Evolutionary conservation across 2,329 filamentous ascomycete species (phyloP).

Genomic region (Pyricularia sp.): DNA sequence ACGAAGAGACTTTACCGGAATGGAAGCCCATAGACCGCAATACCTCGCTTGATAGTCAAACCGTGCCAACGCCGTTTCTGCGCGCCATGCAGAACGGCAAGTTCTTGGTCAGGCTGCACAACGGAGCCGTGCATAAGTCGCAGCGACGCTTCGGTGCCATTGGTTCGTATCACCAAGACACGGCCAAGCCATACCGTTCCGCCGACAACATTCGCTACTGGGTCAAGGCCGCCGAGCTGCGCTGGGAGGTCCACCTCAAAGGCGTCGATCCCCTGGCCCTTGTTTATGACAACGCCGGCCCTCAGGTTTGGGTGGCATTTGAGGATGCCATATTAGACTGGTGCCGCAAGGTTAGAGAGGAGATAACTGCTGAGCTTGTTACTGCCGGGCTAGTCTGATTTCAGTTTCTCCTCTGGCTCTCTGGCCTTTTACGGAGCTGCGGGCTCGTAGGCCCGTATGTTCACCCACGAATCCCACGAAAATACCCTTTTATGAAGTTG

Average conservation of each 20-base stretch:
- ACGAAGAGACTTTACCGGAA: conserved; percentile 39
- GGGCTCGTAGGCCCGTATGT: neutral
- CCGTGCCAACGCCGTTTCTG: conserved; percentile 62
- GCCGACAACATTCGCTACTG: conserved; percentile 93
- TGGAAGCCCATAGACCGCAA: conserved; percentile 47
- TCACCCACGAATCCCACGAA: neutral
- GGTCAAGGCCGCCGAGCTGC: conserved; percentile 87
- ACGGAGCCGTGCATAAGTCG: conserved; percentile 73
- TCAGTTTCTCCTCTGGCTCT: neutral
- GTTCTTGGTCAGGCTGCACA: conserved; percentile 76
- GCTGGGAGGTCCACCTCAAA: conserved; percentile 77
- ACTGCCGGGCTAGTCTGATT: conserved; percentile 3
- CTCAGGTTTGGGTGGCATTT: conserved; percentile 64
- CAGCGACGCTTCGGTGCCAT: conserved; percentile 81
- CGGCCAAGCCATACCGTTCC: conserved; percentile 83
- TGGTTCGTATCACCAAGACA: conserved; percentile 80
- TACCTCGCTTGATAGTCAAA: conserved; percentile 13
- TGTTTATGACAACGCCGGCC: conserved; percentile 55
- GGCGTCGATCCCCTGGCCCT: conserved; percentile 70
- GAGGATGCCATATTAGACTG: conserved; percentile 73
- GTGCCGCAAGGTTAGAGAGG: conserved; percentile 70
- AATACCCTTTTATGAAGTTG: neutral
- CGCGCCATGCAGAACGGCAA: conserved; percentile 63
- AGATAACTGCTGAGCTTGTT: conserved; percentile 58
- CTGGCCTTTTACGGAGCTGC: neutral